Evolutionary conservation across 306 rosid species (phyloP).

Genomic region (Fragaria ananassa): DNA sequence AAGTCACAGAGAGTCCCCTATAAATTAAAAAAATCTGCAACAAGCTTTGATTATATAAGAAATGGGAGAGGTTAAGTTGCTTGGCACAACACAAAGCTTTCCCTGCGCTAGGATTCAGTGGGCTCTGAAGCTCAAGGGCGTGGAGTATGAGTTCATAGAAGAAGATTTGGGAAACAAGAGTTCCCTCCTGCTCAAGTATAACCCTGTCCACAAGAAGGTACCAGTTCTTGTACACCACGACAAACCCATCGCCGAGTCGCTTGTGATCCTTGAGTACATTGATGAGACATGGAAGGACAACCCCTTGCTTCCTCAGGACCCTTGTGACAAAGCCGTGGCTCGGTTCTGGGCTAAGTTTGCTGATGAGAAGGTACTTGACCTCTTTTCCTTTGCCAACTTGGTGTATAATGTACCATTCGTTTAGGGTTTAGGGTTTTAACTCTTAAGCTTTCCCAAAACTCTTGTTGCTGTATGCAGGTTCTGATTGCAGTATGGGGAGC

Average conservation of each 20-base stretch:
- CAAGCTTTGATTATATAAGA: neutral
- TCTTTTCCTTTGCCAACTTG: neutral
- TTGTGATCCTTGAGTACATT: slow-evolving; percentile 46
- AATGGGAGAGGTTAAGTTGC: slow-evolving; percentile 43
- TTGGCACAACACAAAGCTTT: slow-evolving; percentile 36
- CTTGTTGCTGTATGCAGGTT: slow-evolving; percentile 24
- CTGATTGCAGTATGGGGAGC: slow-evolving; percentile 32
- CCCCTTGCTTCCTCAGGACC: slow-evolving; percentile 33
- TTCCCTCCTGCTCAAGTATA: slow-evolving; percentile 38
- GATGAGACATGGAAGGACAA: slow-evolving; percentile 51
- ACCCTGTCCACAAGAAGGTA: slow-evolving; percentile 50
- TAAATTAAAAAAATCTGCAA: too few relatives aligned
- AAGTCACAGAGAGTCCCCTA: too few relatives aligned
- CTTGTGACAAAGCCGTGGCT: slow-evolving; percentile 35
- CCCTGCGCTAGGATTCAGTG: slow-evolving; percentile 40
- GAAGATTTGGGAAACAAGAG: slow-evolving; percentile 46
- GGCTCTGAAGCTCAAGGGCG: slow-evolving; percentile 33
- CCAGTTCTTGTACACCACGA: slow-evolving; percentile 39
- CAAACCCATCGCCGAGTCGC: slow-evolving; percentile 39
- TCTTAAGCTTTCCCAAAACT: neutral
- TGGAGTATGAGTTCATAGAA: slow-evolving; percentile 21
- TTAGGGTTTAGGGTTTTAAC: neutral
- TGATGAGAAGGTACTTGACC: slow-evolving; percentile 42
- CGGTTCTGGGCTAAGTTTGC: slow-evolving; percentile 48
- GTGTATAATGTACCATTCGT: neutral